phyloP scores from a whole-genome alignment of 192 early-diverging fungal genomes.

The Rhizoclosmatium globosum region DNA sequence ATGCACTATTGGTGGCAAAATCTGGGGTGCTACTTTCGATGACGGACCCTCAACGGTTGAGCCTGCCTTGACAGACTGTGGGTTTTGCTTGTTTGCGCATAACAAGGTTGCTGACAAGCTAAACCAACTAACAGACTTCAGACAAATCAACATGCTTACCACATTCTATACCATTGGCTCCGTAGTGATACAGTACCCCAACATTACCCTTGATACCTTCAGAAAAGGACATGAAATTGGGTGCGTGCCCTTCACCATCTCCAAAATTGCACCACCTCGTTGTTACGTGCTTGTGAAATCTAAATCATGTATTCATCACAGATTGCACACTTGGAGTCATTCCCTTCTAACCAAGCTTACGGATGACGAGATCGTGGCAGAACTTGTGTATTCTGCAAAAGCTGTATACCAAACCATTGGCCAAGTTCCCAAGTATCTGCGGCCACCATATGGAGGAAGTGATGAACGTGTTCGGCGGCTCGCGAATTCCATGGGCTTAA shows the following conservation, averaged over 20 bases:
- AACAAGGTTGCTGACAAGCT: too few species aligned
- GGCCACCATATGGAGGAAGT: conserved; percentile 57
- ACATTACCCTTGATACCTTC: conserved; percentile 52
- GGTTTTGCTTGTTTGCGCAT: background rate
- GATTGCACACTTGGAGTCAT: conserved; percentile 66
- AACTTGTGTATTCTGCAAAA: conserved; percentile 70
- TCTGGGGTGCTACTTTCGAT: conserved; percentile 13
- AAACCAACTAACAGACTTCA: background rate
- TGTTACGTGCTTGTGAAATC: background rate
- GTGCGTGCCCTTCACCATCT: background rate
- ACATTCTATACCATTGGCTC: conserved; percentile 40
- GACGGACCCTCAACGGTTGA: background rate
- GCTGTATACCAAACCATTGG: conserved; percentile 43
- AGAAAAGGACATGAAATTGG: conserved; percentile 58
- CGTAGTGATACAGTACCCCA: conserved; percentile 51
- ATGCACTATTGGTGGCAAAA: conserved; percentile 11
- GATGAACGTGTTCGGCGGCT: conserved; percentile 66
- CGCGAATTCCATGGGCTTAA: conserved; percentile 28
- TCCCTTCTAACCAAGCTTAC: conserved; percentile 61
- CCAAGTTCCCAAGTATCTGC: conserved; percentile 47
- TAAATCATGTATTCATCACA: background rate
- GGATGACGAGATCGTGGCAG: conserved; percentile 73
- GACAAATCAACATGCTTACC: background rate
- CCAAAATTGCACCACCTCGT: background rate
- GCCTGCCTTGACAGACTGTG: conserved; percentile 27